Conservation (phyloP, 108 stramenopile species). For the Epithemia pelagica region DNA sequence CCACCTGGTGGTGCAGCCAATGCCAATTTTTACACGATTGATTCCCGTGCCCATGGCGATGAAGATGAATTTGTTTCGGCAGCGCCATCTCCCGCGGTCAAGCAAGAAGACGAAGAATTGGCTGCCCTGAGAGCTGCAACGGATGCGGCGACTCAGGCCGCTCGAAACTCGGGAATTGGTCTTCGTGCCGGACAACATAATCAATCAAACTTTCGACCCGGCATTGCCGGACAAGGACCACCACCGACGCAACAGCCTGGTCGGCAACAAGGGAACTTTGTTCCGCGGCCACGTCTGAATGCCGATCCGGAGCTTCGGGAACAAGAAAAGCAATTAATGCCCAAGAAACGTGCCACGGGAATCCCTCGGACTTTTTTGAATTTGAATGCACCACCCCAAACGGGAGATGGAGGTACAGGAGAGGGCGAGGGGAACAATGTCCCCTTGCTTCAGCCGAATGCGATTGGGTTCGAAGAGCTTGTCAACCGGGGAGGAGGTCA, state of each 20-base stretch:
- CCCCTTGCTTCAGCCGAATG: slow-evolving; percentile 58
- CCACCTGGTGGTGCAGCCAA: slow-evolving; percentile 14
- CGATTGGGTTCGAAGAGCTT: slow-evolving; percentile 64
- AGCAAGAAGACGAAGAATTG: slow-evolving; percentile 41
- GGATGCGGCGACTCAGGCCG: slow-evolving; percentile 25
- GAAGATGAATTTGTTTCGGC: slow-evolving; percentile 61
- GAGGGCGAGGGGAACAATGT: slow-evolving; percentile 33
- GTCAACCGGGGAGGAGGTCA: slow-evolving; percentile 68
- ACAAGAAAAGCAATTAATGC: slow-evolving; percentile 51
- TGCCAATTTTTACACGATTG: slow-evolving; percentile 74
- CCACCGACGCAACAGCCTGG: not conserved
- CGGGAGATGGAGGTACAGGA: slow-evolving; percentile 1
- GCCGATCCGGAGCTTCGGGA: slow-evolving; percentile 78
- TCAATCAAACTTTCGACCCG: slow-evolving; percentile 12
- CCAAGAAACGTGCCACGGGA: slow-evolving; percentile 69
- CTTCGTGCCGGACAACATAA: not conserved
- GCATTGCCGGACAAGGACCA: slow-evolving; percentile 5
- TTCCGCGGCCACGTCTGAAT: slow-evolving; percentile 37
- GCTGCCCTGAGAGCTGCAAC: slow-evolving; percentile 77
- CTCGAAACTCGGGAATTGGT: not conserved
- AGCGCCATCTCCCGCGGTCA: not conserved
- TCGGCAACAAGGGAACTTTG: not conserved
- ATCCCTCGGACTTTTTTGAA: slow-evolving; percentile 79
- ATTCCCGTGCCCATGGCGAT: slow-evolving; percentile 41
- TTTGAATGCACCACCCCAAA: slow-evolving; percentile 42